Conservation (phyloP, 1,284 basidiomycete genomes). For the Malassezia restricta region DNA sequence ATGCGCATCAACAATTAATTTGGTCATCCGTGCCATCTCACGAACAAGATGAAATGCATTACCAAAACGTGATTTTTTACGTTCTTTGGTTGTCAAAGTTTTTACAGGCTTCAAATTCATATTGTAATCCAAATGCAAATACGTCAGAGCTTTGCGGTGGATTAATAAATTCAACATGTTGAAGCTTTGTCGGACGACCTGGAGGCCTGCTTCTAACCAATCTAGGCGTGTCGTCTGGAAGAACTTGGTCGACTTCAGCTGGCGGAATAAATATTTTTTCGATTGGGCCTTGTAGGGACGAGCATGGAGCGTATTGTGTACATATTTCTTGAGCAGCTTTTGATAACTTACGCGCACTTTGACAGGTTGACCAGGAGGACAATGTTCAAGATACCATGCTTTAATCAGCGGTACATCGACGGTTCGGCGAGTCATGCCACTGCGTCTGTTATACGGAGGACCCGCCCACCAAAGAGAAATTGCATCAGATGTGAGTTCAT, state of each 20-base stretch:
- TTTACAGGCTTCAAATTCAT: slow-evolving; percentile 96
- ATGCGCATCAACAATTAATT: slow-evolving; percentile 95
- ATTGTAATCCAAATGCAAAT: slow-evolving; percentile 83
- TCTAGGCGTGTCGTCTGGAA: slow-evolving; percentile 96
- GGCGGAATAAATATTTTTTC: slow-evolving; percentile 90
- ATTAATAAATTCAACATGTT: slow-evolving; percentile 99
- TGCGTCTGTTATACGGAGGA: slow-evolving; percentile 84
- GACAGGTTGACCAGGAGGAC: slow-evolving; percentile 85
- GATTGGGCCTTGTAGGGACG: slow-evolving; percentile 88
- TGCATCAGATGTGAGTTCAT: slow-evolving; percentile 84
- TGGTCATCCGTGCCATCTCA: slow-evolving; percentile 91
- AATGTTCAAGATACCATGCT: slow-evolving; percentile 89
- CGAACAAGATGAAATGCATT: slow-evolving; percentile 96
- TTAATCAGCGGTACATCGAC: slow-evolving; percentile 93
- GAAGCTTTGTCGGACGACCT: slow-evolving; percentile 96
- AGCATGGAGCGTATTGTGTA: slow-evolving; percentile 82
- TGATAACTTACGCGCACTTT: slow-evolving; percentile 99
- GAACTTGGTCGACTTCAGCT: slow-evolving; percentile 96
- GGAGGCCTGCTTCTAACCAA: slow-evolving; percentile 97
- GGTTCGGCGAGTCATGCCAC: slow-evolving; percentile 79
- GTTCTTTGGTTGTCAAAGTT: slow-evolving; percentile 96
- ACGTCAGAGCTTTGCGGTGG: slow-evolving; percentile 96
- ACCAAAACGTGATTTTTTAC: slow-evolving; percentile 98
- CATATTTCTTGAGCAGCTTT: slow-evolving; percentile 91
- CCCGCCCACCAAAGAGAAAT: slow-evolving; percentile 98